Evolutionary conservation across 495 filamentous ascomycete genomes (phyloP), one percentile per base, ranked within the genome.

Genomic region (Xylaria bambusicola): DNA sequence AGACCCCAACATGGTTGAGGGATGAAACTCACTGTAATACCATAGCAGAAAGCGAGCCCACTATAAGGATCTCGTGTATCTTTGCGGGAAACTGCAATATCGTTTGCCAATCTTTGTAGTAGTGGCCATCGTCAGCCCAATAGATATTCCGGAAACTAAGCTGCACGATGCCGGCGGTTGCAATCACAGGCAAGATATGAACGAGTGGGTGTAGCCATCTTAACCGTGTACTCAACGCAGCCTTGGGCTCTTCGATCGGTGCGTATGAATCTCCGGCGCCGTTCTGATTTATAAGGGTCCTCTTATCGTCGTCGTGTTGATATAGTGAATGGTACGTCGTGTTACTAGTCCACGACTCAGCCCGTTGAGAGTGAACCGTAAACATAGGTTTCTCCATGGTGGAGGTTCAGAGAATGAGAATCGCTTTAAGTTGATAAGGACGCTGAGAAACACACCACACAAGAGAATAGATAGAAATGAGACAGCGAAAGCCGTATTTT

Each of bases 31-130:
- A 52, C 49, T 59, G 56, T 13, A 59, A 24, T 0, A 59, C 56
- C 18, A 59, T 59, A 20, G 38, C 36, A 17, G 56, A 59, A 3
- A 59, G 21, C 2, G 56, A 59, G 2, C 46, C 56, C 10, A 59
- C 46, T 3, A 59, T 52, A 7, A 59, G 46, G 21, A 59, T 59
- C 56, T 59, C 56, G 23, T 59, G 56, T n/a, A 59, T 17, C 21
- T 59, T 59, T 8, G 56, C 56, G 7, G 31, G 46, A 33, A 59
- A 52, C 47, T 59, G 56, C n/a, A 59, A n/a, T n/a, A 59, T 15
- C 5, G 10, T 10, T 13, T 24, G 33, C 49, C 31, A 40, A 6
- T 33, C 10, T 2, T 10, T 1, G 40, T 38, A 8, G 5, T 26
- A 38, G 1, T 13, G 33, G 7, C 10, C 0, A 12, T 40, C 49